Conservation (phyloP, 2,329 filamentous ascomycete species). For the Lasiodiplodia gonubiensis region DNA sequence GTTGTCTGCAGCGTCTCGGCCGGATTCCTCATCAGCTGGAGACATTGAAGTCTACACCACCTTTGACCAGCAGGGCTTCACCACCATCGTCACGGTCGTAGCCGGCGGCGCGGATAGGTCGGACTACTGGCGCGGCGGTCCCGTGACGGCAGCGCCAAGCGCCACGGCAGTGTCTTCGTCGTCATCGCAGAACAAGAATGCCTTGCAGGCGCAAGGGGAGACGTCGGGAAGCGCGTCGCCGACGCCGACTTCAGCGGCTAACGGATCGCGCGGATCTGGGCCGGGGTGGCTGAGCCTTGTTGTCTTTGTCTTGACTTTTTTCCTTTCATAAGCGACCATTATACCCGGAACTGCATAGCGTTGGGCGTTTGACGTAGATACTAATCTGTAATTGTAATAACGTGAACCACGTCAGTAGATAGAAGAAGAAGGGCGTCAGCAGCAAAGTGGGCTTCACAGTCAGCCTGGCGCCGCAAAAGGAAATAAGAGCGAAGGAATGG, state of each 20-base stretch:
- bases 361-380: constrained; percentile 23
- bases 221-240: constrained; percentile 3
- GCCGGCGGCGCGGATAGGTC: constrained; percentile 47
- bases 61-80: constrained; percentile 58
- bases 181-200: background rate
- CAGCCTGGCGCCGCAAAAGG: constrained; percentile 10
- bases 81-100: constrained; percentile 52
- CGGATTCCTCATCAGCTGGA: constrained; percentile 53
- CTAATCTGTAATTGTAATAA: constrained; percentile 10
- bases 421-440: constrained; percentile 1
- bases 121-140: constrained; percentile 55
- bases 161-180: constrained; percentile 5
- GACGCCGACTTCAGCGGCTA: background rate
- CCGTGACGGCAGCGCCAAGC: constrained; percentile 43
- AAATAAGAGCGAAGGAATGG: constrained; percentile 13
- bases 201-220: constrained; percentile 5
- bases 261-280: background rate
- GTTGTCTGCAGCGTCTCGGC: constrained; percentile 52
- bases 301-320: constrained; percentile 4
- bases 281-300: constrained; percentile 10
- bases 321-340: constrained; percentile 1
- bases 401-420: background rate
- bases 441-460: constrained; percentile 2
- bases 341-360: constrained; percentile 24
- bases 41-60: constrained; percentile 50